Percentiles rank a stretch among this genome's conserved stretches.
Evolutionary conservation across 164 flowering plant genomes (phyloP).

Genomic region (Umbellularia californica): DNA sequence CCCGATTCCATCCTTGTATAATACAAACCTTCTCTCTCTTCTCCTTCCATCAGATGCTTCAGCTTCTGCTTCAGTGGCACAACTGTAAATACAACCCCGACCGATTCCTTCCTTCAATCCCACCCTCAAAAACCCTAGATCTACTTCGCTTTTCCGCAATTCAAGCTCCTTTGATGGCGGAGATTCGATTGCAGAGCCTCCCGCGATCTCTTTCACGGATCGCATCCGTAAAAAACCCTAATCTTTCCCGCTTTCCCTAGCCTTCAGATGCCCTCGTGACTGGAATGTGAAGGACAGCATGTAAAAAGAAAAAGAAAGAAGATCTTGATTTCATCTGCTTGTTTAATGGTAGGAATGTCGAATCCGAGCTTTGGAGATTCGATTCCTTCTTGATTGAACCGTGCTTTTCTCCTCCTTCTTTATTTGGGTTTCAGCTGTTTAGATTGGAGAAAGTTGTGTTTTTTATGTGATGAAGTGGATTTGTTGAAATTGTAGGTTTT

Average conservation of each 20-base stretch:
- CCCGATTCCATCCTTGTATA: neutral
- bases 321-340: neutral
- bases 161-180: constrained; percentile 2
- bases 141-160: neutral
- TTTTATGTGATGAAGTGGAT: too few species aligned
- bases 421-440: neutral
- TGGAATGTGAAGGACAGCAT: neutral
- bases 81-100: neutral
- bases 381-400: neutral
- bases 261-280: constrained; percentile 1
- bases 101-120: neutral
- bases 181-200: neutral
- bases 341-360: neutral
- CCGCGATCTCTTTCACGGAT: neutral
- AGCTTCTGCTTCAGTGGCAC: constrained; percentile 4
- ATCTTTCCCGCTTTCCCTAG: neutral
- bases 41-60: neutral
- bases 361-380: neutral
- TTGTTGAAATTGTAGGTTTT: neutral
- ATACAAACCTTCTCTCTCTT: neutral
- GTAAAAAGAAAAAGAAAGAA: neutral
- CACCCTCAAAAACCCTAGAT: neutral
- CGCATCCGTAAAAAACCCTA: neutral
- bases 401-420: too few species aligned
- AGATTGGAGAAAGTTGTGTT: neutral